Base-by-base conservation (phyloP, 2,329 filamentous ascomycete species). In the Mollisiaceae sp. region DNA sequence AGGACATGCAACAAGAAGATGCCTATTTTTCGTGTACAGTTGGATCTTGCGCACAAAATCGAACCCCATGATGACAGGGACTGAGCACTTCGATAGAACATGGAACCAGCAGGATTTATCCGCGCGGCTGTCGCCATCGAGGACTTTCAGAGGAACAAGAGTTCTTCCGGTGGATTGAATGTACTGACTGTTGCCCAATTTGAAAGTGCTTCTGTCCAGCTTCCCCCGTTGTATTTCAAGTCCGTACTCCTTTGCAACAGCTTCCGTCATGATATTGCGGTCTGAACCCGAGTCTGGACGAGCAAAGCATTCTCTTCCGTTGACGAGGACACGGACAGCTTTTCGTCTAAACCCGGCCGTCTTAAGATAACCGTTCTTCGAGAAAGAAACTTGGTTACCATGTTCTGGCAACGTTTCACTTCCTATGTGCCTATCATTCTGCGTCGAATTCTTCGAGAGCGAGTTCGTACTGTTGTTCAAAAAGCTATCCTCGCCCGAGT, bases 201-300 rank as follows among this genome's bases (percentile, higher is more conserved):
- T 20, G 20, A 66, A 66, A 1, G 43, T 0, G 12, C n/a, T 32
- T 64, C 41, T 43, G 20, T 68, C 36, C 0, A 18, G 3, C 12
- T 55, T 20, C 1, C 36, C 12, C 24, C 36, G 50, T 3, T 54
- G 57, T 24, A 64, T 60, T 8, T 8, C 32, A 32, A 65, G 20
- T 15, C n/a, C n/a, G 38, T 63, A 47, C 5, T 66, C 58, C 12
- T 59, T 22, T 24, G 60, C 66, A 22, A 66, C 62, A 4, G 50
- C 50, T 22, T 57, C 45, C n/a, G 67, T 54, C 9, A 65, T 58
- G 15, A 63, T 61, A 36, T 65, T 59, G 54, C 52, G 20, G 32
- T 63, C 64, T 9, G 67, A 64, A 14, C 38, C 64, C 5, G 66
- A 27, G 35, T 68, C 66, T 8, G 64, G 66, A 2, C 66, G 64